Evolutionary conservation across 768 basidiomycete genomes (phyloP).

Genomic region (Boletus tomentosulus): DNA sequence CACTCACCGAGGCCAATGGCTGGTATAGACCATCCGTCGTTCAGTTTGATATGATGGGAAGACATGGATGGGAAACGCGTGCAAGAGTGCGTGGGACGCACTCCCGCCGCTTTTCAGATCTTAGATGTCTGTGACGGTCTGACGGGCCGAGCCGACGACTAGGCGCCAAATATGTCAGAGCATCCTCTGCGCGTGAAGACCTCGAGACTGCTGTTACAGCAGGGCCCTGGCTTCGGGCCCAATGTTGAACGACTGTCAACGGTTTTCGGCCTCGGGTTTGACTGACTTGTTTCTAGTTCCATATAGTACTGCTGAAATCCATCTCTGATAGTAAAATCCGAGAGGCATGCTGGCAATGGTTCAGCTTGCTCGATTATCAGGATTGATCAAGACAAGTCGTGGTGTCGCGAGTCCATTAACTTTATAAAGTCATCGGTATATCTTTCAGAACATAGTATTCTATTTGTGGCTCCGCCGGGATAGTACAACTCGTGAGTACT

Average conservation of each 20-base stretch:
- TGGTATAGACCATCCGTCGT: slow-evolving; percentile 55
- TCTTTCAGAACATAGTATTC: not conserved
- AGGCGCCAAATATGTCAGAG: not conserved
- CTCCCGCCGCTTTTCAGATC: not conserved
- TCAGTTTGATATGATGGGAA: slow-evolving; percentile 52
- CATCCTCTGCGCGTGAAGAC: not conserved
- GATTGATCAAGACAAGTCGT: not conserved
- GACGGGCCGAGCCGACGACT: slow-evolving; percentile 11
- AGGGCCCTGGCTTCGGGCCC: not conserved
- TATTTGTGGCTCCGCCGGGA: not conserved
- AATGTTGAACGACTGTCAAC: not conserved
- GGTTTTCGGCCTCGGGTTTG: too few species aligned
- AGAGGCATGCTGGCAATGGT: too few species aligned
- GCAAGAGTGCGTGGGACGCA: slow-evolving; percentile 1
- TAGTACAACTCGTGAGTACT: not conserved
- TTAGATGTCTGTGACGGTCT: slow-evolving; percentile 11
- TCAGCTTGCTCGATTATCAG: not conserved
- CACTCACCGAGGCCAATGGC: slow-evolving; percentile 53
- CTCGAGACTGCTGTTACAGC: not conserved
- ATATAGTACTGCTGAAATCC: too few species aligned
- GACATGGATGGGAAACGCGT: slow-evolving; percentile 24
- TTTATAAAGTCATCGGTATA: not conserved
- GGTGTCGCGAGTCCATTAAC: not conserved
- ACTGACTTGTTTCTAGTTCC: too few species aligned
- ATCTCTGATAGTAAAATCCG: too few species aligned